These are phyloP conservation scores for Aurantiochytrium sp. DNA, from an alignment of 108 stramenopile species.

Conservation along the genomic window DNA sequence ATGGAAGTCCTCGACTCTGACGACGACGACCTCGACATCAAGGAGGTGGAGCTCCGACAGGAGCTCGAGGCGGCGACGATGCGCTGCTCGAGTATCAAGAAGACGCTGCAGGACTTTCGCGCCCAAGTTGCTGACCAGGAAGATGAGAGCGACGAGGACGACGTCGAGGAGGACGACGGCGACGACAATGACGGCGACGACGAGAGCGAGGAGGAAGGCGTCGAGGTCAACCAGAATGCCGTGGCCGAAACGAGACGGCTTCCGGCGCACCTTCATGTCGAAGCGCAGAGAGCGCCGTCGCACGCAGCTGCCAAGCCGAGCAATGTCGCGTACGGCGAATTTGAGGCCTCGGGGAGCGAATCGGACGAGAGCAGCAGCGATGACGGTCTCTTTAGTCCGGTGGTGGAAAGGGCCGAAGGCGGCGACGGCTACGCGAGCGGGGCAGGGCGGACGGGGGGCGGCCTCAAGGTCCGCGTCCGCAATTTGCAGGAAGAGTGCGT, in stretches of 20 bases:
- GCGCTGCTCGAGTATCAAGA: background rate
- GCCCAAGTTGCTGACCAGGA: background rate
- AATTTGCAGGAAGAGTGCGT: background rate
- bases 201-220: background rate
- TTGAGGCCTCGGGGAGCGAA: background rate
- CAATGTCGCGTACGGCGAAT: background rate
- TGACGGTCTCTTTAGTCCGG: background rate
- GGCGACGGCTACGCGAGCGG: background rate
- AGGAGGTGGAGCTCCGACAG: background rate
- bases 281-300: too few relatives aligned
- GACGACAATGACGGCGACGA: background rate
- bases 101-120: background rate
- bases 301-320: too few relatives aligned
- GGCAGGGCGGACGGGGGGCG: background rate
- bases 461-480: background rate
- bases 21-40: background rate
- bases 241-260: background rate
- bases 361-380: background rate
- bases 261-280: too few relatives aligned
- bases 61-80: background rate
- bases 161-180: background rate
- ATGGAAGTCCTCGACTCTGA: background rate
- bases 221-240: background rate
- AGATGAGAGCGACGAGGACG: background rate
- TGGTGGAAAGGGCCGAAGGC: background rate